Evolutionary conservation across 257 asterid genomes (phyloP).

Genomic region (Prunella vulgaris): DNA sequence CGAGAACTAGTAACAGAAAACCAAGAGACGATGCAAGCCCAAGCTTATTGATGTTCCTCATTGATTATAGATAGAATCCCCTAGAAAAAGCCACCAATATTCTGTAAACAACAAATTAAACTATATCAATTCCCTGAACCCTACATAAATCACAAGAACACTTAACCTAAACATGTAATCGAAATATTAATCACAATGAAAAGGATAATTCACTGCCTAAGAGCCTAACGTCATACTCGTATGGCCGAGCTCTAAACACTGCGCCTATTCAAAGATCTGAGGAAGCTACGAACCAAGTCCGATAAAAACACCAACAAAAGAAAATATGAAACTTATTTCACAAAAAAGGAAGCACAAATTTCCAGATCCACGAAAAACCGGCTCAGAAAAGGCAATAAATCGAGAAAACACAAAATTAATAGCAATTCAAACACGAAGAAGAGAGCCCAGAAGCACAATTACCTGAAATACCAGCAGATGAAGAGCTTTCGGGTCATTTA

Average conservation of each 20-base stretch:
- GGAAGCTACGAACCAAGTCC: not conserved
- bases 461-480: constrained; percentile 21
- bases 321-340: too few species aligned
- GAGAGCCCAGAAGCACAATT: not conserved
- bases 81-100: constrained; percentile 7
- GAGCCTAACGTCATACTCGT: not conserved
- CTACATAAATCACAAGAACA: not conserved
- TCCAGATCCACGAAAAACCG: constrained; percentile 26
- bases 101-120: constrained; percentile 7
- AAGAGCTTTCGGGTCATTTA: constrained; percentile 18
- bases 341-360: not conserved
- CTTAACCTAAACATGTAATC: not conserved
- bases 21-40: not conserved
- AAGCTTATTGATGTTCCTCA: constrained; percentile 22
- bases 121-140: constrained; percentile 9
- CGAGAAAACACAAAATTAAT: not conserved
- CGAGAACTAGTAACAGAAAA: constrained; percentile 15
- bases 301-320: not conserved
- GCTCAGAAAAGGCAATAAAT: not conserved
- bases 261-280: constrained; percentile 29
- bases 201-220: not conserved
- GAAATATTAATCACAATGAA: not conserved
- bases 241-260: not conserved
- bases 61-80: constrained; percentile 3
- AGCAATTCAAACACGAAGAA: constrained; percentile 13